A percentile compares a stretch with the other conserved stretches of the same genome.
Evolutionary conservation across 192 early-diverging fungal genomes (phyloP).

Genomic region (Coemansia sp.): DNA sequence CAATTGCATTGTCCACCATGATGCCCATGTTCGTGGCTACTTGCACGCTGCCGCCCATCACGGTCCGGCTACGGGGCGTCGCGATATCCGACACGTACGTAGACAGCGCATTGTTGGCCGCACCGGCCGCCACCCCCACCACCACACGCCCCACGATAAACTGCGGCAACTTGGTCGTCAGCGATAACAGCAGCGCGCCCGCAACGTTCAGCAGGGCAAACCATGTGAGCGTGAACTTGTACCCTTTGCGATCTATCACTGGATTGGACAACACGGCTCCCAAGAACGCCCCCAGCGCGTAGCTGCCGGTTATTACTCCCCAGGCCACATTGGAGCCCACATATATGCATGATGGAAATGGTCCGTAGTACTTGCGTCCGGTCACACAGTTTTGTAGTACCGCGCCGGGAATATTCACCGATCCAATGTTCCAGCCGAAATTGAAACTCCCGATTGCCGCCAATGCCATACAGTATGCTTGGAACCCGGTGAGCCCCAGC

Average conservation of each 20-base stretch:
- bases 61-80: slow-evolving; percentile 64
- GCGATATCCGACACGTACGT: slow-evolving; percentile 79
- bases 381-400: slow-evolving; percentile 54
- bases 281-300: slow-evolving; percentile 61
- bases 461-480: slow-evolving; percentile 40
- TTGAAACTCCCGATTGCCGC: slow-evolving; percentile 55
- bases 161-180: slow-evolving; percentile 61
- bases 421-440: slow-evolving; percentile 57
- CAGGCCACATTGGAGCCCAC: slow-evolving; percentile 49
- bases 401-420: slow-evolving; percentile 59
- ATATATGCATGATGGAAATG: slow-evolving; percentile 44
- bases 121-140: slow-evolving; percentile 70
- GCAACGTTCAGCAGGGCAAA: slow-evolving; percentile 66
- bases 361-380: slow-evolving; percentile 47
- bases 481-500: slow-evolving; percentile 46
- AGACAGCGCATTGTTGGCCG: slow-evolving; percentile 57
- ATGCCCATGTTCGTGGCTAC: slow-evolving; percentile 76
- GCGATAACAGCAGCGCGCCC: slow-evolving; percentile 61
- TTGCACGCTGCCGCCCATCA: slow-evolving; percentile 72
- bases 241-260: slow-evolving; percentile 58
- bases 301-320: slow-evolving; percentile 60
- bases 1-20: slow-evolving; percentile 65
- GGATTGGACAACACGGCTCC: slow-evolving; percentile 64
- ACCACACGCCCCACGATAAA: slow-evolving; percentile 72
- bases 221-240: slow-evolving; percentile 63